Evolutionary conservation across 2,329 filamentous ascomycete species (phyloP), one percentile per base, ranked within the genome.

Genomic region (Aspergillus tanneri): DNA sequence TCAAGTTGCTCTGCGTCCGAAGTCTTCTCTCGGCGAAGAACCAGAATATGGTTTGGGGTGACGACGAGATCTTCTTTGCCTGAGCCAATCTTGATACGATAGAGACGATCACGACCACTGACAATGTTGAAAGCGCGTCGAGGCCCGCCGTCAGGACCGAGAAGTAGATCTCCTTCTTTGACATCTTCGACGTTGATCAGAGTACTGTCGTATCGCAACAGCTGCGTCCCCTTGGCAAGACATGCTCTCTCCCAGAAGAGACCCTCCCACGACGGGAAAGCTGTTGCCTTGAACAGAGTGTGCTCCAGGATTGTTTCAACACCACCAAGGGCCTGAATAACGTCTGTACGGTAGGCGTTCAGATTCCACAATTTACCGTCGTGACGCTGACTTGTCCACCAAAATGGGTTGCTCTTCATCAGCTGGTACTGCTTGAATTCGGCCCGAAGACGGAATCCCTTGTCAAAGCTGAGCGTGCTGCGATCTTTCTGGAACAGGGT

Each of bases 401-500:
- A 96, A 78, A 97, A 97, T 0, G 93, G 93, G 67, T 97, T 96
- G 72, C 87, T 95, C 82, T 95, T 96, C 92, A 99, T 97, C 52
- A 97, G 78, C 69, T 97, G 92, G 67, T 97, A 99, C 23, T 93
- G 85, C 78, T 99, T 99, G 78, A 99, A 99, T 69, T 99, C 93
- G 9, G 92, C 90, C 45, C 93, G 82, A 11, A 91, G 85, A 59
- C 93, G 86, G 85, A 97, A 99, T 46, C 93, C 93, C 74, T 99
- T 99, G 76, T 99, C 93, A 64, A 99, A 99, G 64, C 90, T 95
- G 55, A 99, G 80, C 0, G 93, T 99, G 69, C 90, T 96, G 63
- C 93, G 82, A 61, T 99, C 93, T 71, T 99, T 99, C 69, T 99
- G 93, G 83, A 99, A 99, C 2, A 99, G 78, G 0, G 93, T 99